phyloP scores from a whole-genome alignment of 140 eudicot genomes.

The Bidens hawaiensis region DNA sequence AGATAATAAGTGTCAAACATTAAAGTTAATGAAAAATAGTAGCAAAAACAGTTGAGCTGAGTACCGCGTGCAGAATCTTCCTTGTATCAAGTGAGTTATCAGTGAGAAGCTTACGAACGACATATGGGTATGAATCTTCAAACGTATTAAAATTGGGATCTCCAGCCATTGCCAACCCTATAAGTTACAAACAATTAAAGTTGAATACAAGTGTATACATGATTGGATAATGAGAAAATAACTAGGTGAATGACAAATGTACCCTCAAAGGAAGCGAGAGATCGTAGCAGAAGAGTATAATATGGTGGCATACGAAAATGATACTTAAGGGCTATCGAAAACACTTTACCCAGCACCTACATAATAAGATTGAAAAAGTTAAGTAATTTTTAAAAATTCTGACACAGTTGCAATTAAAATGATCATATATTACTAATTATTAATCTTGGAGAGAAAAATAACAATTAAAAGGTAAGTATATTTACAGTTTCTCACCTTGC shows the following conservation, averaged over 20 bases:
- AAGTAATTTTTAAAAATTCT: slow-evolving; percentile 6
- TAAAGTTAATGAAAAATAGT: not conserved
- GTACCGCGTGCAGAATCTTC: slow-evolving; percentile 89
- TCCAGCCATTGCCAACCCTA: slow-evolving; percentile 95
- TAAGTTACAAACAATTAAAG: slow-evolving; percentile 3
- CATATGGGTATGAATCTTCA: slow-evolving; percentile 93
- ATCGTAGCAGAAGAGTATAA: slow-evolving; percentile 69
- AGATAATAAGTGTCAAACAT: not conserved
- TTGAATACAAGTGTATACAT: not conserved
- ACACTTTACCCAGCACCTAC: slow-evolving; percentile 80
- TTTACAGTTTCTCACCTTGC: slow-evolving; percentile 57
- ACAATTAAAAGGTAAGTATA: not conserved
- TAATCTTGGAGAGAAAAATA: not conserved
- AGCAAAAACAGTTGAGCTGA: not conserved
- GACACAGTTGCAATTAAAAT: slow-evolving; percentile 9
- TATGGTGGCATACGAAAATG: slow-evolving; percentile 94
- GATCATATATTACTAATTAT: not conserved
- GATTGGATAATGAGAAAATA: slow-evolving; percentile 5
- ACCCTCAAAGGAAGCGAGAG: slow-evolving; percentile 96
- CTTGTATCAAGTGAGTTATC: slow-evolving; percentile 84
- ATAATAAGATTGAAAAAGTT: slow-evolving; percentile 20
- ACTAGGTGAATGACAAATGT: slow-evolving; percentile 9
- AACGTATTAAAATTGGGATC: slow-evolving; percentile 90
- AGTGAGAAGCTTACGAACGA: slow-evolving; percentile 86
- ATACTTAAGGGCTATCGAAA: slow-evolving; percentile 79